Percentiles rank a stretch among this genome's conserved stretches.
Evolutionary conservation across 1,139 yeast species (phyloP).

Genomic region (Saccharomyces hybrid): DNA sequence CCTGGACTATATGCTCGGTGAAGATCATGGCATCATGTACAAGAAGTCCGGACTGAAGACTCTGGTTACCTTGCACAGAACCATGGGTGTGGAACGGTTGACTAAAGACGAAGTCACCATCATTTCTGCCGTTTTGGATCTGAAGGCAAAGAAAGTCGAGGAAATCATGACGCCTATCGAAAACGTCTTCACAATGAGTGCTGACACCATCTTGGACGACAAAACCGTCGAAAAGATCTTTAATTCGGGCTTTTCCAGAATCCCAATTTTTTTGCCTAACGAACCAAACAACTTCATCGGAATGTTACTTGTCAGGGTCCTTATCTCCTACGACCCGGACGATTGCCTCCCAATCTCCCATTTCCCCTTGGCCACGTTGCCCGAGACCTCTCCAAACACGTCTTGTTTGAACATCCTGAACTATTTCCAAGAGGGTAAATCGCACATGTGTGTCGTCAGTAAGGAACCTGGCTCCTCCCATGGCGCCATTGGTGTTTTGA

Average conservation of each 20-base stretch:
- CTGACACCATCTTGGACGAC: slow-evolving; percentile 79
- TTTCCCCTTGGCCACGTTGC: slow-evolving; percentile 91
- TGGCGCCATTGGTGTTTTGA: slow-evolving; percentile 87
- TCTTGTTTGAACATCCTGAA: slow-evolving; percentile 89
- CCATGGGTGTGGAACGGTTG: slow-evolving; percentile 91
- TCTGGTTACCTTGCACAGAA: slow-evolving; percentile 82
- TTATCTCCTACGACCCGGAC: slow-evolving; percentile 94
- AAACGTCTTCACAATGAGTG: slow-evolving; percentile 82
- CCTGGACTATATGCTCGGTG: slow-evolving; percentile 78
- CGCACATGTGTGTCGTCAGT: slow-evolving; percentile 94
- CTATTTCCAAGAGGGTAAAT: slow-evolving; percentile 95
- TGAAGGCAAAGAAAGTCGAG: slow-evolving; percentile 83
- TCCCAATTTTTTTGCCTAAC: slow-evolving; percentile 88
- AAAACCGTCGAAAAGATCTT: slow-evolving; percentile 80
- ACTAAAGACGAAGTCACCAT: slow-evolving; percentile 95
- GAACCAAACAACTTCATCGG: slow-evolving; percentile 92
- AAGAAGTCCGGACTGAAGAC: slow-evolving; percentile 91
- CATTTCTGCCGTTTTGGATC: slow-evolving; percentile 85
- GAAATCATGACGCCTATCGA: slow-evolving; percentile 92
- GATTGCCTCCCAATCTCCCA: slow-evolving; percentile 89
- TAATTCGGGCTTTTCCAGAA: slow-evolving; percentile 90
- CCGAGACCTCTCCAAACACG: slow-evolving; percentile 87
- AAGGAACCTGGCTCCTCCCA: slow-evolving; percentile 77
- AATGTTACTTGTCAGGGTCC: slow-evolving; percentile 84
- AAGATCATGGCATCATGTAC: slow-evolving; percentile 93